A percentile compares a stretch with the other conserved stretches of the same genome.
phyloP scores from a whole-genome alignment of 1,139 yeast species.

The Yamadazyma triangularis region DNA sequence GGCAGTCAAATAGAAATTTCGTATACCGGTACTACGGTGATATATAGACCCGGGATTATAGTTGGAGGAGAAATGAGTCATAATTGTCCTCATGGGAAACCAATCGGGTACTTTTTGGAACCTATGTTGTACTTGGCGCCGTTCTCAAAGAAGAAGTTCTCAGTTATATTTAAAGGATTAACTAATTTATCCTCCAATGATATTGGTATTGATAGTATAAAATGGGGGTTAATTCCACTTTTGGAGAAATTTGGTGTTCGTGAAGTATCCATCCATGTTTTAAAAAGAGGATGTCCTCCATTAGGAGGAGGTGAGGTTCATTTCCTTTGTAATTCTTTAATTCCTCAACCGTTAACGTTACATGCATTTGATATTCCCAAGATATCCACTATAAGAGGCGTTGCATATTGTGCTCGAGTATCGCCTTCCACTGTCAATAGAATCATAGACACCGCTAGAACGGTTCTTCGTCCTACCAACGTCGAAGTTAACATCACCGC shows the following conservation, averaged over 20 bases:
- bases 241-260: conserved; percentile 93
- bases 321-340: conserved; percentile 71
- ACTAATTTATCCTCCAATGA: conserved; percentile 75
- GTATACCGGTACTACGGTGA: conserved; percentile 93
- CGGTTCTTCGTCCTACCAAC: conserved; percentile 66
- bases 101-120: conserved; percentile 88
- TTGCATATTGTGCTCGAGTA: conserved; percentile 93
- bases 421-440: conserved; percentile 93
- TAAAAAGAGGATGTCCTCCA: conserved; percentile 92
- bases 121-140: conserved; percentile 88
- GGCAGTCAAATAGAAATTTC: conserved; percentile 91
- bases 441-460: conserved; percentile 80
- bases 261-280: conserved; percentile 79
- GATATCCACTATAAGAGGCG: conserved; percentile 81
- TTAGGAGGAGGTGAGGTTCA: conserved; percentile 96
- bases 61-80: conserved; percentile 85
- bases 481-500: conserved; percentile 93
- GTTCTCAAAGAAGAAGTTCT: conserved; percentile 83
- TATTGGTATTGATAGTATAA: conserved; percentile 83
- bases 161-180: conserved; percentile 74
- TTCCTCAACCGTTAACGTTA: conserved; percentile 80
- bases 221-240: conserved; percentile 86
- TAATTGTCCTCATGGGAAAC: conserved; percentile 71
- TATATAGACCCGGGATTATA: conserved; percentile 86
- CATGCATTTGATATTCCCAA: conserved; percentile 78